These are phyloP conservation scores for Eudorina sp. DNA, from an alignment of 139 green algal species.

Conservation along the genomic window DNA sequence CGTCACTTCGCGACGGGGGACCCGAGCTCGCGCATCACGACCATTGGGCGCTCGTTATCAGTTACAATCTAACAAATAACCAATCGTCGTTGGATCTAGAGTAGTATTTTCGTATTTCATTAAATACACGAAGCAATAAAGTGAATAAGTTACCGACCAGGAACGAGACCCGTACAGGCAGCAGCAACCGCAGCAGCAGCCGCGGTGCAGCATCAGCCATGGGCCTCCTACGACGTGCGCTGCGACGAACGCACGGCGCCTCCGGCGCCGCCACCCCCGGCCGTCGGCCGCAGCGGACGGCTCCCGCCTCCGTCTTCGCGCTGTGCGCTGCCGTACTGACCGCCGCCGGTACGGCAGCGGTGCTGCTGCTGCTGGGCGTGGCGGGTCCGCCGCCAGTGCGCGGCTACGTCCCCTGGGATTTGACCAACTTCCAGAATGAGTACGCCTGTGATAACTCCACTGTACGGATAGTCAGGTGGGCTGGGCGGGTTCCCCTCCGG, in stretches of 20 bases:
- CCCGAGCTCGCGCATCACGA: too few species aligned
- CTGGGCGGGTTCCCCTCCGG: too few species aligned
- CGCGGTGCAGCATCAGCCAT: background rate
- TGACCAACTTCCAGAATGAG: slow-evolving; percentile 51
- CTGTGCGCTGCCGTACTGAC: background rate
- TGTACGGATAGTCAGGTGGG: slow-evolving; percentile 22
- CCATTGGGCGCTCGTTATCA: too few species aligned
- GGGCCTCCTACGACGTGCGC: background rate
- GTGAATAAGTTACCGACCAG: too few species aligned
- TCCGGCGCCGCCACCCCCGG: background rate
- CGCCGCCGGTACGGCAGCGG: background rate
- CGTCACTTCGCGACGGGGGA: too few species aligned
- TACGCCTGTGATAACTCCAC: slow-evolving; percentile 46
- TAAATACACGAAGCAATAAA: too few species aligned
- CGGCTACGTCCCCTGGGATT: slow-evolving; percentile 32
- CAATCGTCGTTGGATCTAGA: too few species aligned
- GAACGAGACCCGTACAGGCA: too few species aligned
- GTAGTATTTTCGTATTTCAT: too few species aligned
- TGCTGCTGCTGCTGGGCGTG: slow-evolving; percentile 3
- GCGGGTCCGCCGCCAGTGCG: background rate
- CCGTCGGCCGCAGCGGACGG: background rate
- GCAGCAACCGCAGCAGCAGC: too few species aligned
- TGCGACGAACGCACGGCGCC: background rate
- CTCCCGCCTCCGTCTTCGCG: background rate
- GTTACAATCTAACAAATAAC: too few species aligned